Percentiles rank a stretch among this genome's conserved stretches.
Evolutionary conservation across 1,139 yeast genomes (phyloP).

Genomic region (Pichia sp.): DNA sequence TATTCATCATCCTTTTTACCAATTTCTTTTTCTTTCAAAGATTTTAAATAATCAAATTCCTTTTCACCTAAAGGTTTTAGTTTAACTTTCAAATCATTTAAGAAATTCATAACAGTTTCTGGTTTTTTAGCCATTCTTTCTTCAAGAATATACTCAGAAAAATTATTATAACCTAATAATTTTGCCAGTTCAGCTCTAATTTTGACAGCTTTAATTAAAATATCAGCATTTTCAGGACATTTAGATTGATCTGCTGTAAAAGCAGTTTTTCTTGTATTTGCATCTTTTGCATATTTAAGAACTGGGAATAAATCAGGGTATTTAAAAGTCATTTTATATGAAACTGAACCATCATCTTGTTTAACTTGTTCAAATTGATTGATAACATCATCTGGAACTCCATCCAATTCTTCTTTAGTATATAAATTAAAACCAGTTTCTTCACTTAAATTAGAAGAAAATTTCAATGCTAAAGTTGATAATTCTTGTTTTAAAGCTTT

Average conservation of each 20-base stretch:
- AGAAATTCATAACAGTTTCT: slow-evolving; percentile 51
- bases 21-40: slow-evolving; percentile 49
- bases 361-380: slow-evolving; percentile 47
- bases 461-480: slow-evolving; percentile 51
- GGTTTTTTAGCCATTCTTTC: slow-evolving; percentile 75
- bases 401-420: slow-evolving; percentile 59
- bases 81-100: slow-evolving; percentile 53
- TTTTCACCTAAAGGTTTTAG: slow-evolving; percentile 51
- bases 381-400: slow-evolving; percentile 62
- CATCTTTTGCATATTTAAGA: slow-evolving; percentile 58
- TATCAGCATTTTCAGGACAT: slow-evolving; percentile 52
- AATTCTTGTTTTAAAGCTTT: slow-evolving; percentile 54
- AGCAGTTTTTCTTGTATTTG: slow-evolving; percentile 61
- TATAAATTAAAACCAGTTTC: slow-evolving; percentile 57
- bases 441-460: slow-evolving; percentile 62
- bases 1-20: slow-evolving; percentile 33
- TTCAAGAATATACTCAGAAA: slow-evolving; percentile 64
- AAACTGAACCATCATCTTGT: slow-evolving; percentile 36
- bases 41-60: slow-evolving; percentile 45
- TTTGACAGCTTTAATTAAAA: slow-evolving; percentile 54
- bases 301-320: slow-evolving; percentile 77
- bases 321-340: slow-evolving; percentile 67
- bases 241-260: slow-evolving; percentile 63
- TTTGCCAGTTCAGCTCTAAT: slow-evolving; percentile 58
- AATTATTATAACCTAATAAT: slow-evolving; percentile 58